A percentile compares a stretch with the other conserved stretches of the same genome.
Conservation (phyloP, 2,329 filamentous ascomycete genomes). For the Stylonectria norvegica region DNA sequence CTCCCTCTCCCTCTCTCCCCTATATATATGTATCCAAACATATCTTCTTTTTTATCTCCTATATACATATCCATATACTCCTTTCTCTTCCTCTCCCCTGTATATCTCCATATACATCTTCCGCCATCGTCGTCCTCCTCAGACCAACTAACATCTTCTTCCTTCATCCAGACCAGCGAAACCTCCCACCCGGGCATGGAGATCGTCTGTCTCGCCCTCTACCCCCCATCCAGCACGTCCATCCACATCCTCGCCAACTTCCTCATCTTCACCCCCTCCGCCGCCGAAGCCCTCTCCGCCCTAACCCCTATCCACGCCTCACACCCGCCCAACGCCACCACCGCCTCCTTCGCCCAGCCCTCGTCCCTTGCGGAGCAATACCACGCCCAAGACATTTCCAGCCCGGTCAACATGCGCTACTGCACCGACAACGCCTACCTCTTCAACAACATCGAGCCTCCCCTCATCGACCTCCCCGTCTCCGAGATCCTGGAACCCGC, state of each 20-base stretch:
- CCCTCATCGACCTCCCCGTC: conserved; percentile 46
- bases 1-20: no score
- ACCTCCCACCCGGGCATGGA: not conserved
- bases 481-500: conserved; percentile 41
- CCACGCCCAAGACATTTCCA: conserved; percentile 40
- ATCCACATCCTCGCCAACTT: conserved; percentile 19
- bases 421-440: conserved; percentile 50
- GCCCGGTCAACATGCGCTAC: conserved; percentile 48
- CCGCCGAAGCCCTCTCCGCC: conserved; percentile 33
- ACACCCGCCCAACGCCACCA: conserved; percentile 35
- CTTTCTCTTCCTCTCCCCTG: no score
- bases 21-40: no score
- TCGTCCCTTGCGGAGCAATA: conserved; percentile 43
- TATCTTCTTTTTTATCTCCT: no score
- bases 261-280: conserved; percentile 38
- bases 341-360: conserved; percentile 36
- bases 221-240: not conserved
- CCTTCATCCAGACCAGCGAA: not conserved
- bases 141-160: no score
- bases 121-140: no score
- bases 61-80: no score
- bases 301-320: conserved; percentile 34
- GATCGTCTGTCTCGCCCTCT: not conserved
- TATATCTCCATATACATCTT: no score
- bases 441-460: conserved; percentile 48